Evolutionary conservation across 2,329 filamentous ascomycete genomes (phyloP), one percentile per base, ranked within the genome.

Genomic region (Alternaria brassicae): DNA sequence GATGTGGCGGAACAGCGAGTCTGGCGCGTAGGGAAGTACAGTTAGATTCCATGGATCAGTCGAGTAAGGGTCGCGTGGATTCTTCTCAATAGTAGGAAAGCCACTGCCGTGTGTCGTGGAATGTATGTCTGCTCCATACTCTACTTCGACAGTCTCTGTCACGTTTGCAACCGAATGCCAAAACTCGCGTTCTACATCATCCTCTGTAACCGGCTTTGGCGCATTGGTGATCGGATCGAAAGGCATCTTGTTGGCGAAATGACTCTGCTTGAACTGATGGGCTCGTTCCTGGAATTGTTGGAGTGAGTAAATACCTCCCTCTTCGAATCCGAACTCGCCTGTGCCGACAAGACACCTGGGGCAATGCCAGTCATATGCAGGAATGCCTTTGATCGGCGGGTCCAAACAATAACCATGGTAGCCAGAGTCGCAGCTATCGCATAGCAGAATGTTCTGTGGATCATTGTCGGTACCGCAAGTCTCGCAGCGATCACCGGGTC

Each of bases 41-140:
- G 96, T 99, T 55, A 99, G 83, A 69, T 99, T 99, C 95, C 95
- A 99, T 0, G 91, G 91, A 78, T 98, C 92, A 1, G 89, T 90
- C 1, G 94, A 89, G 76, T 97, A 97, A 0, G 90, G 85, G 74
- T 97, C 91, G 47, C 89, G 87, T 0, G 95, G 95, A 60, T 97
- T 89, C 72, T 90, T 92, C 76, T 99, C 95, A 8, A 96, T 88
- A 0, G 94, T 98, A 0, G 95, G 95, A 70, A 99, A 99, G 1
- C 94, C 95, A 64, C 94, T 98, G 8, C 95, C 95, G 73, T 99
- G 95, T 0, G 95, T 99, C 0, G 95, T 98, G 51, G 93, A 97
- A 77, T 99, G 95, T 53, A 99, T 97, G 72, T 99, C 95, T 9
- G 95, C 95, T 37, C 95, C 95, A 72, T 99, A 99, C 74, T 99